Evolutionary conservation across 2,329 filamentous ascomycete species (phyloP).

Genomic region (Diplodia seriata): DNA sequence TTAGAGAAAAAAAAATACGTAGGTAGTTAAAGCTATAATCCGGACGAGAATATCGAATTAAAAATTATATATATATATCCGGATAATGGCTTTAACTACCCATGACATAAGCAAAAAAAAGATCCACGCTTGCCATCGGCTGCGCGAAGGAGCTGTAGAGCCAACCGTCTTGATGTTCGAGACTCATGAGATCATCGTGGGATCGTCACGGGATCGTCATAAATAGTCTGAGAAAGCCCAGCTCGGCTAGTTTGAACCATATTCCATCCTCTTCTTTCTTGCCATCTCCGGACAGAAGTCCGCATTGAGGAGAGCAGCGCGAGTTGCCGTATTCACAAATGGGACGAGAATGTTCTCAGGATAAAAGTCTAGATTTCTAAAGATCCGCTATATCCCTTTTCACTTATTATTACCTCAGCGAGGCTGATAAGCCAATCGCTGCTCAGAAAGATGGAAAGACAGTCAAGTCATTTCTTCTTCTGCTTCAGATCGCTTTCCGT

Average conservation of each 20-base stretch:
- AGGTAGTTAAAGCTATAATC: too few relatives aligned
- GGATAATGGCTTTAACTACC: too few relatives aligned
- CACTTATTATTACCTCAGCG: background rate
- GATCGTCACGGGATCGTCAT: too few relatives aligned
- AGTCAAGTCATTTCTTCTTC: background rate
- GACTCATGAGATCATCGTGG: background rate
- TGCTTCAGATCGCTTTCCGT: slow-evolving; percentile 19
- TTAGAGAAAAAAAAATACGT: too few relatives aligned
- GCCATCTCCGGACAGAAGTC: background rate
- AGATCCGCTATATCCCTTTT: background rate
- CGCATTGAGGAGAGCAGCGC: background rate
- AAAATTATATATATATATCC: too few relatives aligned
- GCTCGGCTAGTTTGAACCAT: background rate
- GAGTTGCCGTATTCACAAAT: background rate
- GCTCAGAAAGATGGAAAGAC: background rate
- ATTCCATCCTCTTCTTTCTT: background rate
- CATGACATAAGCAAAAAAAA: too few relatives aligned
- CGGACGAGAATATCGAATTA: too few relatives aligned
- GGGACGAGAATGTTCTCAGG: background rate
- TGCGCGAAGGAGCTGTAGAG: too few relatives aligned
- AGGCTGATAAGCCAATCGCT: background rate
- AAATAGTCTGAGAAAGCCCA: background rate
- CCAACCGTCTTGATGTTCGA: background rate
- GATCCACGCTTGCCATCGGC: too few relatives aligned
- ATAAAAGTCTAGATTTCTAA: background rate